Base-by-base conservation (phyloP, 2,329 filamentous ascomycete genomes). In the Apiospora sp. region DNA sequence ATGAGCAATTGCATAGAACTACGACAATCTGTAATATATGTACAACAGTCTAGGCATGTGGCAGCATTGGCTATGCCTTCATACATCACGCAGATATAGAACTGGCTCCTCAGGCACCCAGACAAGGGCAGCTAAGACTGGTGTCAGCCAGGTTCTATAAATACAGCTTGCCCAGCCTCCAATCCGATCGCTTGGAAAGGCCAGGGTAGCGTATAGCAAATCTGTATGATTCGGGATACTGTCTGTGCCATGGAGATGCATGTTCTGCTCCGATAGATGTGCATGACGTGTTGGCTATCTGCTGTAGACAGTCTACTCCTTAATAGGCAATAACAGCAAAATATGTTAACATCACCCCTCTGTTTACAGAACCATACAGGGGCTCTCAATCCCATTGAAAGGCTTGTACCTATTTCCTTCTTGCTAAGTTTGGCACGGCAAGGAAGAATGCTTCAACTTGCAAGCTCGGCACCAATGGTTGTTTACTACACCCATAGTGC, bases 1-100 rank as follows among this genome's bases (percentile, higher is more conserved):
- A 69, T 73, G 58, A 70, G n/a, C 58, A 19, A 51, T n/a, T 27
- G 6, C 19, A 30, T 41, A 7, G 48, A 61, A 70, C 37, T 67
- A 48, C 22, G 70, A 34, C 43, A 67, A 51, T 64, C 73, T 69
- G 74, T 74, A 61, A 72, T 67, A 75, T 71, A 68, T 76, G 72
- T 74, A 75, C 73, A 72, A 74, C 68, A 74, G 44, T 61, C 49
- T 73, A 67, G 75, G 73, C 74, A 70, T 75, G 41, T n/a, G 58
- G 30, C 58, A 41, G 34, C 12, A n/a, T 24, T 24, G 7, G 4
- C 22, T 22, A n/a, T 37, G 34, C n/a, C 34, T n/a, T n/a, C 19
- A 64, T 41, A 64, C 58, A 41, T 8, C 1, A 8, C 22, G 58
- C 30, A 41, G 22, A 41, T 12, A 41, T n/a, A 64, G 58, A 64